Base-by-base conservation (phyloP, 2,329 filamentous ascomycete species). In the Trichoderma semiorbis region DNA sequence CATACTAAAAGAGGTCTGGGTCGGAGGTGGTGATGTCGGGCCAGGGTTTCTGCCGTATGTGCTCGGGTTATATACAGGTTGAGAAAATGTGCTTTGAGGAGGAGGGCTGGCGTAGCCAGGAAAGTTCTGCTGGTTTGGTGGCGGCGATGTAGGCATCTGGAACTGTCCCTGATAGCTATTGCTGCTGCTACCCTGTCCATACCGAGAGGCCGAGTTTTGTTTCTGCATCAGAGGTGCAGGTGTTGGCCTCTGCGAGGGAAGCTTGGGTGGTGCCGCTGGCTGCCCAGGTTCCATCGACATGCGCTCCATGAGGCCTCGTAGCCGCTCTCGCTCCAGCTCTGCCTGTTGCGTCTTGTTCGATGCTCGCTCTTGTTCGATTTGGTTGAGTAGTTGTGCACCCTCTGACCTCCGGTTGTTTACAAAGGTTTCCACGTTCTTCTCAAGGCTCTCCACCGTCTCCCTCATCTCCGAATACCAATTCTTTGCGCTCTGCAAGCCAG, bases 381-480 rank as follows among this genome's bases (percentile, higher is more conserved):
- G 92, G 75, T 89, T 90, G 43, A 99, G 88, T 6, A 99, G 87
- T 79, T 97, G 93, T 0, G 94, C 93, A 5, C 96, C 96, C 83
- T 99, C 96, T 0, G 93, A 92, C 73, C 95, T 87, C 66, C 96
- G 89, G 80, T 99, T 99, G 84, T 94, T 97, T 75, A 99, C 95
- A 82, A 99, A 99, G 0, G 92, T 93, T 75, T 98, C 95, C 1
- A 99, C 96, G 77, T 99, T 99, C 87, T 97, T 96, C 77, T 94
- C 90, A 53, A 98, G 84, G 78, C 93, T 97, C 75, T 95, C 93
- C 0, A 97, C 94, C 0, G 94, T 98, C 74, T 98, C 94, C 77
- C 92, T 92, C 94, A 98, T 99, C 80, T 98, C 96, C 3, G 89
- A 88, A 79, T 99, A 99, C 88, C 97, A 99, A 69, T 91, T 91